Evolutionary conservation across 768 basidiomycete genomes (phyloP).

Genomic region (Daedaleopsis nitida): DNA sequence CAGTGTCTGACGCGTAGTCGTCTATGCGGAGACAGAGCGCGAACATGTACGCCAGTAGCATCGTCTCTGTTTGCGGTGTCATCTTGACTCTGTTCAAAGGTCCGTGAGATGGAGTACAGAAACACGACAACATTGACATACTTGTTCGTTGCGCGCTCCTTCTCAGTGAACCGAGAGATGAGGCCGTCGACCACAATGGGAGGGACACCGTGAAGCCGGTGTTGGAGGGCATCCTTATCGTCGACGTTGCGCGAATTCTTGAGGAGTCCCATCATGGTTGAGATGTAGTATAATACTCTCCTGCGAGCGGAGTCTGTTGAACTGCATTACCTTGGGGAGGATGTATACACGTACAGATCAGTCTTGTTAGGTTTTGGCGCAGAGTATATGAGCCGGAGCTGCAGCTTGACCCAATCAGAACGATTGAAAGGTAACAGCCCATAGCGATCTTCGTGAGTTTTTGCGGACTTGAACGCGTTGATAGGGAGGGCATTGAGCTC

Average conservation of each 20-base stretch:
- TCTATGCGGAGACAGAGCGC: constrained; percentile 81
- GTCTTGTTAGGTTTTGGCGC: constrained; percentile 56
- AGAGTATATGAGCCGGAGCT: constrained; percentile 47
- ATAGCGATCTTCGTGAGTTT: constrained; percentile 47
- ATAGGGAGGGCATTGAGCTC: constrained; percentile 78
- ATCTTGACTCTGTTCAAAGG: constrained; percentile 34
- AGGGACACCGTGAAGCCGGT: constrained; percentile 62
- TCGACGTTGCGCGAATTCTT: constrained; percentile 43
- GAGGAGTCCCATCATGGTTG: constrained; percentile 77
- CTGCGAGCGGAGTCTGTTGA: constrained; percentile 36
- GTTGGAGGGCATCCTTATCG: constrained; percentile 54
- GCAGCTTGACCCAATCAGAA: constrained; percentile 73
- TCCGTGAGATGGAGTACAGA: background rate
- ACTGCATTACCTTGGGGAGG: background rate
- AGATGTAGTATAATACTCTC: constrained; percentile 78
- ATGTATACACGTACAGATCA: constrained; percentile 41
- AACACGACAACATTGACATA: constrained; percentile 35
- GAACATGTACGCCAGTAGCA: constrained; percentile 77
- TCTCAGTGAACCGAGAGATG: constrained; percentile 80
- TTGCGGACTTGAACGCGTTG: constrained; percentile 53
- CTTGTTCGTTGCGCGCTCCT: constrained; percentile 64
- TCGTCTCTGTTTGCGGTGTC: constrained; percentile 72
- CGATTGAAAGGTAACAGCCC: constrained; percentile 62
- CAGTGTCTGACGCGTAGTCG: constrained; percentile 70
- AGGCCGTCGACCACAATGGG: constrained; percentile 71